Percentiles rank a stretch among this genome's conserved stretches.
phyloP scores from a whole-genome alignment of 768 basidiomycete genomes.

The Amanita fuliginea region DNA sequence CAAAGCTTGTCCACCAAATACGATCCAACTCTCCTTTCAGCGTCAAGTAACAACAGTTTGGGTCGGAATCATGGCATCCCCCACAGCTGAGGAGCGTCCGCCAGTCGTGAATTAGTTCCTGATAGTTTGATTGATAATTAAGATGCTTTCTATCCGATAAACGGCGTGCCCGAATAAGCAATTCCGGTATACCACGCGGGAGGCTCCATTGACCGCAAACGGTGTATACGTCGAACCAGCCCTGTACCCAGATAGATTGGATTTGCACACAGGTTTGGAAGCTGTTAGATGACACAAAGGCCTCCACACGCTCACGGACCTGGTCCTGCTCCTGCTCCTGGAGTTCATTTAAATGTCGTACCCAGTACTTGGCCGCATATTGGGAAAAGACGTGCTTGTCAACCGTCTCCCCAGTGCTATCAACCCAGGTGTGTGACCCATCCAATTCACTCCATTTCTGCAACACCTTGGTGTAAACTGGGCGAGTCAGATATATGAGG shows the following conservation, averaged over 20 bases:
- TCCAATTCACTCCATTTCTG: constrained; percentile 3
- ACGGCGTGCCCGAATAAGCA: constrained; percentile 4
- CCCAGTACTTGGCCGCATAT: constrained; percentile 23
- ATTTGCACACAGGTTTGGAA: constrained; percentile 20
- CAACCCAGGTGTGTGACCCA: constrained; percentile 13
- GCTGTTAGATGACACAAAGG: constrained; percentile 17
- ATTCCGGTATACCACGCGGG: background rate
- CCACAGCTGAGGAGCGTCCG: constrained; percentile 12
- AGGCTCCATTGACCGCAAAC: background rate
- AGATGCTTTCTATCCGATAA: background rate
- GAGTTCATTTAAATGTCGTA: constrained; percentile 17
- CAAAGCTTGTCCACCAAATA: too few species aligned
- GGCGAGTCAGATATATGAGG: constrained; percentile 15
- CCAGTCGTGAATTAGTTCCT: constrained; percentile 17
- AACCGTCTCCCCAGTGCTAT: constrained; percentile 11
- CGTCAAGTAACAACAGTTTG: too few species aligned
- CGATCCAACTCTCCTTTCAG: too few species aligned
- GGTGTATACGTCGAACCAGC: constrained; percentile 14
- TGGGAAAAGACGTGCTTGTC: constrained; percentile 15
- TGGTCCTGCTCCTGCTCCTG: background rate
- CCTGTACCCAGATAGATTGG: constrained; percentile 20
- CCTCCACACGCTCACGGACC: constrained; percentile 8
- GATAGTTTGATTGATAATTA: constrained; percentile 13
- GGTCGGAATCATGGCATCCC: constrained; percentile 2
- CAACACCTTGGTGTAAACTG: constrained; percentile 12